These are phyloP conservation scores for Leccinum insolens DNA, from an alignment of 1,284 basidiomycete genomes.

Conservation along the genomic window DNA sequence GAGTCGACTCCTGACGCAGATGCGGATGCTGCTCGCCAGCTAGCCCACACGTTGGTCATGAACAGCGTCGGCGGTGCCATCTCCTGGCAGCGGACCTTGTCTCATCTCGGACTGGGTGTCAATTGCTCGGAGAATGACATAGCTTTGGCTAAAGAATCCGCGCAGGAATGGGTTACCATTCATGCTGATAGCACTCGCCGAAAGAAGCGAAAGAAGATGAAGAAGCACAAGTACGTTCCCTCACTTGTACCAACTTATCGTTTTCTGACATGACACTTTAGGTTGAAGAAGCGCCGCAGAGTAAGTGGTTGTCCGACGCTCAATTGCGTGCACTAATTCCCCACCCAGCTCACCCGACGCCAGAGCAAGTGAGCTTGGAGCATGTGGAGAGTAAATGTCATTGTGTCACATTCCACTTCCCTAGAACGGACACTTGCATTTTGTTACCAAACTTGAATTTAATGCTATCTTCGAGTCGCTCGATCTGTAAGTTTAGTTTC, in stretches of 20 bases:
- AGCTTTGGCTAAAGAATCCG: constrained; percentile 50
- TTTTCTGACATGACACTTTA: constrained; percentile 20
- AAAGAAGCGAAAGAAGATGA: constrained; percentile 87
- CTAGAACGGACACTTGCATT: constrained; percentile 12
- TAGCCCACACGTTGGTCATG: constrained; percentile 68
- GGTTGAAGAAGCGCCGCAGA: constrained; percentile 50
- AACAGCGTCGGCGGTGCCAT: constrained; percentile 60
- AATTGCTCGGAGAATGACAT: constrained; percentile 49
- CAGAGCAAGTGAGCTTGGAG: constrained; percentile 33
- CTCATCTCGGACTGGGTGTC: constrained; percentile 59
- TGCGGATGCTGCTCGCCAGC: constrained; percentile 73
- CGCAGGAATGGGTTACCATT: constrained; percentile 62
- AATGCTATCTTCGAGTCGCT: background rate
- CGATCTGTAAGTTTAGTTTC: background rate
- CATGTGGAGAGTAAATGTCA: background rate
- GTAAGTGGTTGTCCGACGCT: constrained; percentile 27
- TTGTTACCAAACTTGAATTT: constrained; percentile 3
- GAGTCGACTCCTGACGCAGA: constrained; percentile 68
- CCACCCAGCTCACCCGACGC: constrained; percentile 32
- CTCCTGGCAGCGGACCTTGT: constrained; percentile 66
- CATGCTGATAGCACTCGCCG: constrained; percentile 79
- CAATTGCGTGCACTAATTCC: constrained; percentile 15
- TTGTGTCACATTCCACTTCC: background rate
- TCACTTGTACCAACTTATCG: constrained; percentile 1
- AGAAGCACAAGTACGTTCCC: constrained; percentile 82